These are phyloP conservation scores for Colletotrichum graminicola DNA, from an alignment of 2,329 filamentous ascomycete species.

Conservation along the genomic window DNA sequence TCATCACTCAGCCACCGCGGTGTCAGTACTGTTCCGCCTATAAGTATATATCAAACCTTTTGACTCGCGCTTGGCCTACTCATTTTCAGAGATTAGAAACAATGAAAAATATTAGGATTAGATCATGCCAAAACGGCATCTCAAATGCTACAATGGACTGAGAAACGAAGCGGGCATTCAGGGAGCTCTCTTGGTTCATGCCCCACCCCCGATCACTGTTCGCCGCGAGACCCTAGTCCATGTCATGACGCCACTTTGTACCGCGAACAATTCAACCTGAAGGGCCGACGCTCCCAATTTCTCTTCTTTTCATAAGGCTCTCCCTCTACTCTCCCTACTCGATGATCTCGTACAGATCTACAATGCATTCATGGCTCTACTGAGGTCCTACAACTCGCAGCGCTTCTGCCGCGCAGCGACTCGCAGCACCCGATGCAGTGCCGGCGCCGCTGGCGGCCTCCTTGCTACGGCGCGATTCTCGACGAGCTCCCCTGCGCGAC, in stretches of 20 bases:
- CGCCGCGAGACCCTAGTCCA: conserved; percentile 21
- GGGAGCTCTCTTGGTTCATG: conserved; percentile 5
- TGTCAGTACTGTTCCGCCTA: not conserved
- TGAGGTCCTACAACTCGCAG: conserved; percentile 36
- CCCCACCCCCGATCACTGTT: conserved; percentile 6
- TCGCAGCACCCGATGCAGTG: not conserved
- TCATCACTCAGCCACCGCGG: not conserved
- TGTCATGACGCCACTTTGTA: conserved; percentile 33
- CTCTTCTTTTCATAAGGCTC: not conserved
- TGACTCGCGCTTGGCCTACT: no score
- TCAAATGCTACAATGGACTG: not conserved
- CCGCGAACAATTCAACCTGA: not conserved
- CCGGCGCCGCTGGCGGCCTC: not conserved
- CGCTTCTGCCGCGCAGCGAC: conserved; percentile 30
- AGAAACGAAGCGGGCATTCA: not conserved
- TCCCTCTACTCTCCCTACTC: not conserved
- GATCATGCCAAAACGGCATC: not conserved
- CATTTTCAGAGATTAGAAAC: no score
- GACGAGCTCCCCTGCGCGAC: conserved; percentile 3
- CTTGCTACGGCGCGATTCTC: conserved; percentile 23
- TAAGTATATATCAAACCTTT: not conserved
- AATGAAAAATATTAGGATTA: not conserved
- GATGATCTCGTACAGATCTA: conserved; percentile 23
- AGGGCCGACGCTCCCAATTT: not conserved
- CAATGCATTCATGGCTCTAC: conserved; percentile 37